phyloP scores from a whole-genome alignment of 768 basidiomycete genomes.

The Phallus indusiatus region DNA sequence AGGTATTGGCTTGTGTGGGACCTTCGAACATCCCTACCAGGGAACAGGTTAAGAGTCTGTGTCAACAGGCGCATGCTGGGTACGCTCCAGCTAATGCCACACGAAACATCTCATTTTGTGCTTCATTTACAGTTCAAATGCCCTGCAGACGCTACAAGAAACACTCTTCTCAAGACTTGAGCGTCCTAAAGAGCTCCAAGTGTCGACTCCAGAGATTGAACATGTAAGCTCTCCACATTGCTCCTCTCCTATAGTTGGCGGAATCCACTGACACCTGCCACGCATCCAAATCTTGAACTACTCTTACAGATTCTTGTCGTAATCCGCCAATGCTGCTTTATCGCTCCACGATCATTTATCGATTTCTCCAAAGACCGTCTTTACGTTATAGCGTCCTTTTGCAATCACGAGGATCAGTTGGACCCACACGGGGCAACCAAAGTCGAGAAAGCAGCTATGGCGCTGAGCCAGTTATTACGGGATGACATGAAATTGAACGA shows the following conservation, averaged over 20 bases:
- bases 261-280: background rate
- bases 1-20: background rate
- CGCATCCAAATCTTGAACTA: too few species aligned
- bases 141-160: background rate
- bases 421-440: background rate
- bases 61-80: background rate
- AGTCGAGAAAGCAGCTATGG: background rate
- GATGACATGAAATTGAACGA: background rate
- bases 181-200: background rate
- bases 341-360: background rate
- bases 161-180: background rate
- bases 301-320: background rate
- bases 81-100: background rate
- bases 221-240: background rate
- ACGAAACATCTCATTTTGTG: background rate
- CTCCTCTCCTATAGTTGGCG: background rate
- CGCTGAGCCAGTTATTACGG: background rate
- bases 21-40: background rate
- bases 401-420: background rate
- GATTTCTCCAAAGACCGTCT: slow-evolving; percentile 1
- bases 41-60: background rate
- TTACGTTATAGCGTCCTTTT: background rate
- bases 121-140: background rate
- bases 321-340: background rate
- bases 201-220: background rate